Percentiles rank a stretch among this genome's conserved stretches.
phyloP scores from a whole-genome alignment of 1,284 basidiomycete genomes.

The Ganoderma boninense region DNA sequence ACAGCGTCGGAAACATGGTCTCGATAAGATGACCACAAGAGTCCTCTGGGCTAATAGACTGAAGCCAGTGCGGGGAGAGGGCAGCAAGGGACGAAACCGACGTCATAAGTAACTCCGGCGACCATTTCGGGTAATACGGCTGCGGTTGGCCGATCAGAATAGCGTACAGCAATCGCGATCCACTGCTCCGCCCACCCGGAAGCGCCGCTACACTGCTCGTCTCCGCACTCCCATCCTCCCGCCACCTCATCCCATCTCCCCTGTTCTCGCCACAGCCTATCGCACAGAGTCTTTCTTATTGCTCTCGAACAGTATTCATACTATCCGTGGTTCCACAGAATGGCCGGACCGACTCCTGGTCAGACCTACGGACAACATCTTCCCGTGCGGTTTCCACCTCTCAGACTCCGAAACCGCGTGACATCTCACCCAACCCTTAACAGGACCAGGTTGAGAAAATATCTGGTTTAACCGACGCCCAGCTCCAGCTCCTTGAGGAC shows the following conservation, averaged over 20 bases:
- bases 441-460: constrained; percentile 52
- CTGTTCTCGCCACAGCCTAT: not conserved
- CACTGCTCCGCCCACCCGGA: not conserved
- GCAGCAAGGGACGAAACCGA: not conserved
- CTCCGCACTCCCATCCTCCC: not conserved
- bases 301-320: not conserved
- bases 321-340: not conserved
- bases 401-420: constrained; percentile 16
- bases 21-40: too few species aligned
- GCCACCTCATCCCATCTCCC: not conserved
- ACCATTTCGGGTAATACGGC: not conserved
- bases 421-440: constrained; percentile 11
- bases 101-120: not conserved
- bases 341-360: constrained; percentile 26
- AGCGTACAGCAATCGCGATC: constrained; percentile 10
- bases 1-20: too few species aligned
- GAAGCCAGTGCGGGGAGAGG: not conserved
- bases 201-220: constrained; percentile 3
- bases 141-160: constrained; percentile 10
- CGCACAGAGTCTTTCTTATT: not conserved
- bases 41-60: too few species aligned
- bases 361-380: constrained; percentile 42
- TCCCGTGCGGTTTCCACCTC: constrained; percentile 34
- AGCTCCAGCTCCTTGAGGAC: constrained; percentile 69
- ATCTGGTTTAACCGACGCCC: constrained; percentile 60